Evolutionary conservation across 2,329 filamentous ascomycete genomes (phyloP), one percentile per base, ranked within the genome.

Genomic region (Biscogniauxia marginata): DNA sequence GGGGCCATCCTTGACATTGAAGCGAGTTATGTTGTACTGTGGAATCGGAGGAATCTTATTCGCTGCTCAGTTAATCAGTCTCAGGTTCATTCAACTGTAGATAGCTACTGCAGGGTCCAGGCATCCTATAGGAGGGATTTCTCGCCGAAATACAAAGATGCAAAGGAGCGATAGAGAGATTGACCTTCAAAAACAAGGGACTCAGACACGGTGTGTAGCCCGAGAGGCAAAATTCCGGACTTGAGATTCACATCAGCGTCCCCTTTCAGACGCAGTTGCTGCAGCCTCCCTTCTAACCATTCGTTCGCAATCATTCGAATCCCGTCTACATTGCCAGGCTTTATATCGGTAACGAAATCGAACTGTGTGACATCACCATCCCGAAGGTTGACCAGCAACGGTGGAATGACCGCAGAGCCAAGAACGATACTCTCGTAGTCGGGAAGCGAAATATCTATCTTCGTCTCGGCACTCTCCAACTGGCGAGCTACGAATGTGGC

Each of bases 271-370:
- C 83, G 84, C 55, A 99, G 75, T 55, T 82, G 79, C 9, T 85
- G 82, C 56, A 98, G 77, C 53, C 85, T 87, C 43, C 93, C 92
- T 53, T 90, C 86, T 58, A 99, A 76, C 87, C 91, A 98, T 71
- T 96, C 89, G 70, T 95, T 91, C 48, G 90, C 91, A 60, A 98
- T 83, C 57, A 82, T 83, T 57, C 90, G 87, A 64, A 97, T 85
- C 5, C 87, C 88, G 53, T 92, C 85, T 13, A 90, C 77, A 66
- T 92, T 84, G 24, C 92, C 93, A 22, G 91, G 88, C 39, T 82
- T 77, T 43, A 98, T 74, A 59, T 95, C 86, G 45, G 89, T 84
- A 53, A 95, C 74, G 64, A 98, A 87, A 66, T 97, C 90, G 55
- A 98, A 77, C 55, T 84, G 77, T 2, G 90, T 98, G 16, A 80